These are phyloP conservation scores for Penicillium sp. DNA, from an alignment of 2,329 filamentous ascomycete species.

Conservation along the genomic window DNA sequence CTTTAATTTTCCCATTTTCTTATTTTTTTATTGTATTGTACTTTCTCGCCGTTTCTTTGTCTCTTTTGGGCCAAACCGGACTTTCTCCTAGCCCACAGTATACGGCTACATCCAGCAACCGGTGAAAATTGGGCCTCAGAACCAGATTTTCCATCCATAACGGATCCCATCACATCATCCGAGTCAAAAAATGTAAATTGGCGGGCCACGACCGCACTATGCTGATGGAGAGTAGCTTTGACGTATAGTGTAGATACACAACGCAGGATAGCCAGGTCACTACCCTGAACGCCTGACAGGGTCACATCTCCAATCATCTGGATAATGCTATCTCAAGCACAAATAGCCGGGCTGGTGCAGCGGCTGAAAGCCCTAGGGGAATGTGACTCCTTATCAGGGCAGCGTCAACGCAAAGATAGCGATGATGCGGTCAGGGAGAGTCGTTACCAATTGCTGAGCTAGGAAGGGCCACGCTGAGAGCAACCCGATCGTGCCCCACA, in stretches of 20 bases:
- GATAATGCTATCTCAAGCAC: background rate
- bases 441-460: slow-evolving; percentile 9
- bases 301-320: background rate
- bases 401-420: slow-evolving; percentile 2
- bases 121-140: slow-evolving; percentile 23
- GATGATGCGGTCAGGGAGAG: background rate
- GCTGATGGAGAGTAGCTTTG: background rate
- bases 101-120: slow-evolving; percentile 14
- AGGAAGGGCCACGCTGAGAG: slow-evolving; percentile 5
- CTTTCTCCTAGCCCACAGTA: slow-evolving; percentile 3
- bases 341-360: background rate
- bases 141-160: slow-evolving; percentile 10
- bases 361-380: background rate
- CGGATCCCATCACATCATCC: slow-evolving; percentile 17
- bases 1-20: background rate
- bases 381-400: slow-evolving; percentile 9
- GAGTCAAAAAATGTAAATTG: slow-evolving; percentile 16
- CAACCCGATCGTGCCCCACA: slow-evolving; percentile 3
- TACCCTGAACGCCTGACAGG: background rate
- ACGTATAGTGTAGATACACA: background rate
- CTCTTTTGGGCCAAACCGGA: slow-evolving; percentile 2
- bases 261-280: too few relatives aligned
- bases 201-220: slow-evolving; percentile 10
- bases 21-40: too few relatives aligned
- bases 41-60: background rate